phyloP scores from a whole-genome alignment of 352 stramenopile species.

The Pythium scleroteichum region DNA sequence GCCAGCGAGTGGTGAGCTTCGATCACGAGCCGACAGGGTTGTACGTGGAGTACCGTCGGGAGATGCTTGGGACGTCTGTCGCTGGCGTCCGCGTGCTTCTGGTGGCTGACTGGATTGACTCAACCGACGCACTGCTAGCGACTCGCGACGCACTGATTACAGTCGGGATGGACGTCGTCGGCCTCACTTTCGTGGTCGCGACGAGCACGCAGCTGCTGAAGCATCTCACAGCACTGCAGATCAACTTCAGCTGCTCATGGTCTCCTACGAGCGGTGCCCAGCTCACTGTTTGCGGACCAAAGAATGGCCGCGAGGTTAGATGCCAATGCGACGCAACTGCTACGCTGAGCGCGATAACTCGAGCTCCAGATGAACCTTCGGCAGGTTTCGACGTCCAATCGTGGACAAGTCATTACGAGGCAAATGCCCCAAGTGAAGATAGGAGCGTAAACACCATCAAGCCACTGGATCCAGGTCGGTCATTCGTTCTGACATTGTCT shows the following conservation, averaged over 20 bases:
- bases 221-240: conserved; percentile 38
- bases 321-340: conserved; percentile 16
- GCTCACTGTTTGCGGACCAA: conserved; percentile 19
- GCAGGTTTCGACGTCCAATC: conserved; percentile 22
- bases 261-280: conserved; percentile 37
- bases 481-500: too few relatives aligned
- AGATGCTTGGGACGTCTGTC: not conserved
- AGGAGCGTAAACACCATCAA: conserved; percentile 58
- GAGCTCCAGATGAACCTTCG: not conserved
- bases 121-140: conserved; percentile 43
- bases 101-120: conserved; percentile 62
- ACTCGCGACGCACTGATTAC: conserved; percentile 39
- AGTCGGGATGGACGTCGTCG: conserved; percentile 49
- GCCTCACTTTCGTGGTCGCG: conserved; percentile 47
- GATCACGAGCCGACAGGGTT: conserved; percentile 8
- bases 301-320: not conserved
- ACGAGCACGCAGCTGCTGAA: conserved; percentile 38
- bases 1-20: conserved; percentile 8
- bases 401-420: conserved; percentile 63
- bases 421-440: conserved; percentile 68
- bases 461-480: conserved; percentile 28
- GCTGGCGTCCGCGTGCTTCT: conserved; percentile 17
- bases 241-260: conserved; percentile 53
- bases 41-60: conserved; percentile 14
- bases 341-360: not conserved